These are phyloP conservation scores for Hypsizygus marmoreus DNA, from an alignment of 768 basidiomycete genomes.

Conservation along the genomic window DNA sequence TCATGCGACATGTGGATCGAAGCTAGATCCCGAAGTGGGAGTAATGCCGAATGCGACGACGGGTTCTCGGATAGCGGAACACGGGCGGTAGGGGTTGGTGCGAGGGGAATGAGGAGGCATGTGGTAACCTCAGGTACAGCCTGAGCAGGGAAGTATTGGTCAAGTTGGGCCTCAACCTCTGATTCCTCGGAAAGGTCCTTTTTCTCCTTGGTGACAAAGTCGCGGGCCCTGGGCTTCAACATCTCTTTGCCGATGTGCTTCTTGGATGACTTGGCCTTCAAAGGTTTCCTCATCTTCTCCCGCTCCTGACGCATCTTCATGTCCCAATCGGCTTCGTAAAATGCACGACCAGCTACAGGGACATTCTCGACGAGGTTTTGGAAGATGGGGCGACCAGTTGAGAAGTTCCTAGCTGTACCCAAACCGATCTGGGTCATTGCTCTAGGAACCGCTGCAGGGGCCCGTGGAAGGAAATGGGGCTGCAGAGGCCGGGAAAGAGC, in stretches of 20 bases:
- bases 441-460: constrained; percentile 45
- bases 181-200: constrained; percentile 1
- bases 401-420: constrained; percentile 76
- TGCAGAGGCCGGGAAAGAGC: constrained; percentile 49
- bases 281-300: constrained; percentile 26
- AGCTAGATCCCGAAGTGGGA: constrained; percentile 56
- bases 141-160: constrained; percentile 61
- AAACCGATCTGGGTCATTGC: constrained; percentile 70
- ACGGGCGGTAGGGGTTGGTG: constrained; percentile 71
- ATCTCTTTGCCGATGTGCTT: constrained; percentile 34
- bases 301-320: constrained; percentile 51
- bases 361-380: constrained; percentile 80
- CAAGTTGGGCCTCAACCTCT: constrained; percentile 38
- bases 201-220: constrained; percentile 16
- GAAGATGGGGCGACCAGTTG: constrained; percentile 72
- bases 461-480: constrained; percentile 59
- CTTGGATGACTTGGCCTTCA: constrained; percentile 23
- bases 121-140: constrained; percentile 51
- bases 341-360: constrained; percentile 72
- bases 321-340: constrained; percentile 76
- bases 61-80: constrained; percentile 50
- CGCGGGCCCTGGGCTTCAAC: constrained; percentile 29
- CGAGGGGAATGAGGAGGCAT: constrained; percentile 72
- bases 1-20: constrained; percentile 54
- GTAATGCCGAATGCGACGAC: constrained; percentile 35